phyloP scores from a whole-genome alignment of 306 rosid genomes.

The Rubus idaeus region DNA sequence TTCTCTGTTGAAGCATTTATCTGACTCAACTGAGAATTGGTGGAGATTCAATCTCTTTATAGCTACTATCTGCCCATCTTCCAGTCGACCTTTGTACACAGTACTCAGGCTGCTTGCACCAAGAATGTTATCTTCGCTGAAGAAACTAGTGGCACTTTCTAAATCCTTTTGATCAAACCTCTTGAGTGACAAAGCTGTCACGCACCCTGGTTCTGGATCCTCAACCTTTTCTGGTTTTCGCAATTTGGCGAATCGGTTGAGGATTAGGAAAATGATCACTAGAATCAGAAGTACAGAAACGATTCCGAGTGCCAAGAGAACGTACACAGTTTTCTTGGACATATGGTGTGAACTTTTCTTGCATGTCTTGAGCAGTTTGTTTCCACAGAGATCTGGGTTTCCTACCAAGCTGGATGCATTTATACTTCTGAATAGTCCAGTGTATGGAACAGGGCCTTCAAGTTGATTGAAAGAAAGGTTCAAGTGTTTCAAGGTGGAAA shows the following conservation, averaged over 20 bases:
- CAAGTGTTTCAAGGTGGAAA: conserved; percentile 53
- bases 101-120: conserved; percentile 84
- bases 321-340: conserved; percentile 45
- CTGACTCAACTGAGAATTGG: conserved; percentile 58
- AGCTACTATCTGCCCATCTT: conserved; percentile 54
- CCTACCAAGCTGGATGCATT: conserved; percentile 58
- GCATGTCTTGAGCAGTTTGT: conserved; percentile 47
- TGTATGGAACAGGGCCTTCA: conserved; percentile 61
- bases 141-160: conserved; percentile 63
- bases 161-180: conserved; percentile 59
- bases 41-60: conserved; percentile 69
- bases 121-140: conserved; percentile 48
- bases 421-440: conserved; percentile 56
- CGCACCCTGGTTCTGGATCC: conserved; percentile 34
- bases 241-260: conserved; percentile 18
- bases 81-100: conserved; percentile 69
- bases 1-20: conserved; percentile 67
- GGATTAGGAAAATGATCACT: conserved; percentile 31
- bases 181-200: conserved; percentile 46
- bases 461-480: conserved; percentile 83
- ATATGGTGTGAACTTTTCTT: conserved; percentile 32
- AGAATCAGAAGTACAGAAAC: conserved; percentile 41
- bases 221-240: conserved; percentile 24
- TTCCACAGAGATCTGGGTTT: conserved; percentile 74
- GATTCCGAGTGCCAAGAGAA: conserved; percentile 49